These are phyloP conservation scores for Diaporthe eres DNA, from an alignment of 2,329 filamentous ascomycete genomes.

Conservation along the genomic window DNA sequence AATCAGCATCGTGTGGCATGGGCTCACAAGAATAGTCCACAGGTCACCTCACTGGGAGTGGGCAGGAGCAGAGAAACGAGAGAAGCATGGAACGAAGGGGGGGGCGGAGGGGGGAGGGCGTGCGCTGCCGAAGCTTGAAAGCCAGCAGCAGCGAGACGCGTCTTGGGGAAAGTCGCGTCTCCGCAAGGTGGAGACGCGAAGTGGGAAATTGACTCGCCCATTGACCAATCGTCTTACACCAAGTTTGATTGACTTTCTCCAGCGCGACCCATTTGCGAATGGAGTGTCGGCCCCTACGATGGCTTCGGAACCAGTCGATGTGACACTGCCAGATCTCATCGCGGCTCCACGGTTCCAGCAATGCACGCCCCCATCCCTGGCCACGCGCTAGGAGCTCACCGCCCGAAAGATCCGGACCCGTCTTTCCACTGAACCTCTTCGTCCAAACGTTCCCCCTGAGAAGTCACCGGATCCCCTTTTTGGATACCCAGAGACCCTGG, in stretches of 20 bases:
- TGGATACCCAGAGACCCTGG: conserved; percentile 22
- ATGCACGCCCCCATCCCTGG: conserved; percentile 24
- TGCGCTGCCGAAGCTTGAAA: conserved; percentile 13
- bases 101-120: neutral
- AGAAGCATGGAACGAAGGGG: conserved; percentile 24
- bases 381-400: conserved; percentile 33
- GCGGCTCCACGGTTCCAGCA: conserved; percentile 18
- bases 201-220: conserved; percentile 27
- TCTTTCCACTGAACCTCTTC: conserved; percentile 12
- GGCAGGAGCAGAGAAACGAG: conserved; percentile 30
- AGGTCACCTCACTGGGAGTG: conserved; percentile 14
- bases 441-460: conserved; percentile 30
- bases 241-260: conserved; percentile 26
- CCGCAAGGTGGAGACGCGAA: conserved; percentile 21
- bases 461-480: conserved; percentile 28
- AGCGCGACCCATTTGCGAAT: conserved; percentile 15
- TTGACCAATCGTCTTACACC: conserved; percentile 38
- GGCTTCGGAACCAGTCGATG: conserved; percentile 15
- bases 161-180: conserved; percentile 26
- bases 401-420: conserved; percentile 33
- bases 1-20: conserved; percentile 28
- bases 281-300: neutral
- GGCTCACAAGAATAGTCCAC: conserved; percentile 2
- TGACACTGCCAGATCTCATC: conserved; percentile 28
- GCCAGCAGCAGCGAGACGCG: conserved; percentile 25